Base-by-base conservation (phyloP, 805 yeast species). In the Candida glaebosa region DNA sequence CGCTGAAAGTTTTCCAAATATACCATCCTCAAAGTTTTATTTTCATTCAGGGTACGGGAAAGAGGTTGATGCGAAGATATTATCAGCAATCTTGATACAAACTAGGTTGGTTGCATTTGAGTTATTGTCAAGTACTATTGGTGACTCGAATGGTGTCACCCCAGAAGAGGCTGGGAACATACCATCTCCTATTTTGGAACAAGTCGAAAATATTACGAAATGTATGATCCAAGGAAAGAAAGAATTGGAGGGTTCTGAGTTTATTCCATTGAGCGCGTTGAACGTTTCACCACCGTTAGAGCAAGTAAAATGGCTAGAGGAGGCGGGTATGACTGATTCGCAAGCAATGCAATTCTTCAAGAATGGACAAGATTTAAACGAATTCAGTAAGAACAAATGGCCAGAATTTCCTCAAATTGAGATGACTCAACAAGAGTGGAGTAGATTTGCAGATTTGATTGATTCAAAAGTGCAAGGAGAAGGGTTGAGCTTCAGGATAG, bases 141-240 rank as follows among this genome's bases (percentile, higher is more conserved):
- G 53, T 4, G 58, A 54, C 8, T 47, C 57, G 17, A 40, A 49
- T 4, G 44, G 40, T 12, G 31, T 42, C 15, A 20, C 31, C 32
- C 18, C 14, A 19, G 15, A 12, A 8, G 18, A 30, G 17, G 24
- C 39, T 9, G 17, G 14, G 7, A 65, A 60, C 20, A 51, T 71
- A 25, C 72, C 77, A 0, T 37, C 54, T 9, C 46, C 48, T 1
- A 61, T 79, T 3, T 61, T 77, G 35, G 75, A 74, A 19, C 75
- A 73, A 43, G 39, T 79, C 1, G 58, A 79, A 14, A 56, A 64
- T 2, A 62, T 81, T 32, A 55, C 76, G 22, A 69, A 67, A 37
- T 64, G 69, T 37, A 61, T 73, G 1, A 76, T 64, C 47, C 58
- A 58, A 7, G 53, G 60, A 1, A 56, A 58, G n/a, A 61, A 68